Evolutionary conservation across 176 grass and related monocot genomes (phyloP).

Genomic region (Aegilops sharonensis): DNA sequence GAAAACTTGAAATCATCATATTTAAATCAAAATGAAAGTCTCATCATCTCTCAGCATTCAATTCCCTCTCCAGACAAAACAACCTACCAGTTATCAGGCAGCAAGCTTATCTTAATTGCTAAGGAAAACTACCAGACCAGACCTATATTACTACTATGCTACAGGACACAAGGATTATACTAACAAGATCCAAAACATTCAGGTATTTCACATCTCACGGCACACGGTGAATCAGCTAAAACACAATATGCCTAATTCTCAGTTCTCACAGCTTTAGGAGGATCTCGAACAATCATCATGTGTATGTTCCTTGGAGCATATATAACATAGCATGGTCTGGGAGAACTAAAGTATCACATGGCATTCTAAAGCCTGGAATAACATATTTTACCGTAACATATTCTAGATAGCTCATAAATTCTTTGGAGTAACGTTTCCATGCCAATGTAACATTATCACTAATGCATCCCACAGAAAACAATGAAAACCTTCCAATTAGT

Average conservation of each 20-base stretch:
- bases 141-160: too few relatives aligned
- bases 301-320: not conserved
- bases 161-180: too few relatives aligned
- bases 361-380: not conserved
- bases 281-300: too few relatives aligned
- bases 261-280: not conserved
- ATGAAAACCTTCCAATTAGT: not conserved
- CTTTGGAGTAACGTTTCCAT: not conserved
- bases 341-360: not conserved
- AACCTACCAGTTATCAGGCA: too few relatives aligned
- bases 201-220: not conserved
- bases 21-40: too few relatives aligned
- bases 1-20: too few relatives aligned
- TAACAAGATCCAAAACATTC: not conserved
- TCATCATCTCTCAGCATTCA: too few relatives aligned
- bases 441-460: conserved; percentile 5
- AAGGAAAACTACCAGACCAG: too few relatives aligned
- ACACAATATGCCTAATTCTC: not conserved
- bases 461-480: not conserved
- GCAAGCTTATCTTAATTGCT: too few relatives aligned
- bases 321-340: not conserved
- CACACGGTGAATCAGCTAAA: not conserved
- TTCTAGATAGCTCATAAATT: conserved; percentile 8
- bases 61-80: too few relatives aligned
- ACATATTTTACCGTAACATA: not conserved